Evolutionary conservation across 352 stramenopile species (phyloP), one percentile per base, ranked within the genome.

Genomic region (Globisporangium polare): DNA sequence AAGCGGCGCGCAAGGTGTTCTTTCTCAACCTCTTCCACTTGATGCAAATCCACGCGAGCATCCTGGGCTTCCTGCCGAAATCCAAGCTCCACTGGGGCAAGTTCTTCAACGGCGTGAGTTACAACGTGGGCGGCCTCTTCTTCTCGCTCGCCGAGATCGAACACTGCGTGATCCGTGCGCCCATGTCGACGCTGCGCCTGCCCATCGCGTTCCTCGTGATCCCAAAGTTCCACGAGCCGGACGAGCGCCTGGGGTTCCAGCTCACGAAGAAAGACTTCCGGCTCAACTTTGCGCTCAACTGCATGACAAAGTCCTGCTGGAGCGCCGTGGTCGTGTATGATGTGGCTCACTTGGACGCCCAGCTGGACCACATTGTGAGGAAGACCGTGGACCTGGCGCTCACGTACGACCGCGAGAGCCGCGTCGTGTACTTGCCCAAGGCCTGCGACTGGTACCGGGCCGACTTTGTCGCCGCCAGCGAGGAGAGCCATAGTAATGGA

Each of bases 11-110:
- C 22, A 80, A 79, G 37, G 73, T 69, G 8, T 84, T 83, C 26
- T 73, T 87, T 51, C 46, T 89, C n/a, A 89, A 87, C 52, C 33
- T 89, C 39, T 87, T 78, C 51, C 79, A 89, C 37, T 41, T 86
- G 13, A 62, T 84, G 31, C 41, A 84, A 29, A 15, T 87, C 2
- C 76, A 89, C 50, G 57, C 70, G 6, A 75, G 63, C 39, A 61
- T 88, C 15, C 46, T 87, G 5, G 72, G 67, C 1, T 58, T 87
- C 22, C 45, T 86, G 1, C 77, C 75, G 10, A 74, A 72, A 53
- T 78, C 72, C 9, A 80, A 78, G 60, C 65, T 65, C 7, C 71
- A 83, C 12, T 89, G 79, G 79, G 69, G 65, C 17, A 73, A 72
- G 35, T 89, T 89, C 47, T 89, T 86, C 73, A 87, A 87, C 26